phyloP scores from a whole-genome alignment of 306 rosid species.

The Dicorynia guianensis region DNA sequence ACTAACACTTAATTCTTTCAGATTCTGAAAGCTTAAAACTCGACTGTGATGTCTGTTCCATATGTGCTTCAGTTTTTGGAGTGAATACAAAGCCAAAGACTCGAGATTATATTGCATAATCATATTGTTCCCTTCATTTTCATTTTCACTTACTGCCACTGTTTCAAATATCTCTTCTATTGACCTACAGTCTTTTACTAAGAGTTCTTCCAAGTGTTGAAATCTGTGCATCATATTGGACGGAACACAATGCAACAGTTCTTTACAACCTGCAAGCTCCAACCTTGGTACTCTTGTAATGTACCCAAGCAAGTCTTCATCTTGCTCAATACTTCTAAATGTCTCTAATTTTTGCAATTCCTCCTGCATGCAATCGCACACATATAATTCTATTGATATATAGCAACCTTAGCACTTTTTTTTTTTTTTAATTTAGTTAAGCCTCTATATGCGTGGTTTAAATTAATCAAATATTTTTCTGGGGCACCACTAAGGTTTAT shows the following conservation, averaged over 20 bases:
- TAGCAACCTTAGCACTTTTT: no score
- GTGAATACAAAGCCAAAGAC: rapidly evolving
- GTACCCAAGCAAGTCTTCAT: neutral
- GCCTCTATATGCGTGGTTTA: no score
- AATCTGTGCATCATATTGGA: constrained; percentile 7
- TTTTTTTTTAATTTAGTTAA: no score
- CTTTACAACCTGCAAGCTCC: neutral
- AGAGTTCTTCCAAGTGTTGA: neutral
- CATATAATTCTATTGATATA: no score
- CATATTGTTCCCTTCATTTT: neutral
- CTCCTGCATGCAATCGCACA: neutral
- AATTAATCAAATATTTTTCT: no score
- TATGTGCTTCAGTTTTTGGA: constrained; percentile 10
- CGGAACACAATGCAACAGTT: constrained; percentile 23
- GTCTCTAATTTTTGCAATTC: constrained; percentile 24
- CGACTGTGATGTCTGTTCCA: constrained; percentile 3
- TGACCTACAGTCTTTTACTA: neutral
- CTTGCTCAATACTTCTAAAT: constrained; percentile 1
- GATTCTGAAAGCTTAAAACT: neutral
- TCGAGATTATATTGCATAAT: neutral
- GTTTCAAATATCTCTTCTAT: constrained; percentile 30
- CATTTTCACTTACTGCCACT: neutral
- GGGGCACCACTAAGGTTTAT: no score
- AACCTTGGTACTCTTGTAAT: neutral
- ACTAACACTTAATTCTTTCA: rapidly evolving